phyloP scores from a whole-genome alignment of 495 filamentous ascomycete genomes.

The Penicillium arizonense region DNA sequence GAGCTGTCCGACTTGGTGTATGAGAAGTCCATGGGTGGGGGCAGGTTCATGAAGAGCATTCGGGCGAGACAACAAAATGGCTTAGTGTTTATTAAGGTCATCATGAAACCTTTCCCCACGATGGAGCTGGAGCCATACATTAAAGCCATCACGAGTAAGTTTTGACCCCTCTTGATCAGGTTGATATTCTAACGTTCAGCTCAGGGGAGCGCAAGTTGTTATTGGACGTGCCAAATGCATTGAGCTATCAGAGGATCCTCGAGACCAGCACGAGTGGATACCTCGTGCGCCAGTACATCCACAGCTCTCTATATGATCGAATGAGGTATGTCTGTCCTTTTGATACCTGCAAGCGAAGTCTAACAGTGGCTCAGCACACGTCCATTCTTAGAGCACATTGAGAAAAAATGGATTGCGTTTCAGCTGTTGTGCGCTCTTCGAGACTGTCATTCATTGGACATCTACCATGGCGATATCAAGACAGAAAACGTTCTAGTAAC shows the following conservation, averaged over 20 bases:
- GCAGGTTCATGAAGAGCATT: constrained; percentile 97
- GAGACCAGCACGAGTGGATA: constrained; percentile 91
- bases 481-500: constrained; percentile 95
- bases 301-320: constrained; percentile 96
- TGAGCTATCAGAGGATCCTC: constrained; percentile 83
- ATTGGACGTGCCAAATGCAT: constrained; percentile 82
- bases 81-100: constrained; percentile 86
- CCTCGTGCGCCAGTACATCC: constrained; percentile 92
- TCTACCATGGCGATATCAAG: constrained; percentile 98
- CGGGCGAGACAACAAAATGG: constrained; percentile 87
- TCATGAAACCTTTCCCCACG: constrained; percentile 82
- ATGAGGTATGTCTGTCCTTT: constrained; percentile 58
- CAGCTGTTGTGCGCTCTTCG: constrained; percentile 90
- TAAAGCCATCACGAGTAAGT: constrained; percentile 69
- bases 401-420: constrained; percentile 98
- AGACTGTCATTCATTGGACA: constrained; percentile 85
- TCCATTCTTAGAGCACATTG: constrained; percentile 95
- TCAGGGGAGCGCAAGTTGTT: constrained; percentile 78
- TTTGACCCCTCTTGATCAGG: background rate
- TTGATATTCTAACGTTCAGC: constrained; percentile 1
- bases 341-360: background rate
- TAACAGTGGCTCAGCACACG: constrained; percentile 64
- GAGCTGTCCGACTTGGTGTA: constrained; percentile 87
- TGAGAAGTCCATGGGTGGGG: constrained; percentile 88
- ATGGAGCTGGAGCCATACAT: constrained; percentile 78